A percentile compares a stretch with the other conserved stretches of the same genome.
phyloP scores from a whole-genome alignment of 768 basidiomycete species.

The Polyporus arcularius region DNA sequence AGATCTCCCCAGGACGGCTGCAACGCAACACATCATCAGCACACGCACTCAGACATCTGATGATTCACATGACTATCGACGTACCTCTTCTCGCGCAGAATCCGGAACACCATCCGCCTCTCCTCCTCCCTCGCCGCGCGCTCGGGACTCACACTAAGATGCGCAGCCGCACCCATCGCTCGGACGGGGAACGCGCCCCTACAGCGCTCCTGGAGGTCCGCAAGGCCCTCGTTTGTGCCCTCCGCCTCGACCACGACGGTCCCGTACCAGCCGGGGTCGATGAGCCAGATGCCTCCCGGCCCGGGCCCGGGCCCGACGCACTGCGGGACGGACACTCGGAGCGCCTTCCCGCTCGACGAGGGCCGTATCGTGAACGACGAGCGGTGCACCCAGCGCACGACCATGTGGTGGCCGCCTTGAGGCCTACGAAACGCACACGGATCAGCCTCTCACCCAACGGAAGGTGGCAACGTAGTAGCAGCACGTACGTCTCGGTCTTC shows the following conservation, averaged over 20 bases:
- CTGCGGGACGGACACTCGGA: conserved; percentile 31
- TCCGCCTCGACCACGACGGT: conserved; percentile 83
- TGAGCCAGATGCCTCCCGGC: conserved; percentile 54
- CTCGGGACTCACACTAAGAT: conserved; percentile 14
- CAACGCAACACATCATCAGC: conserved; percentile 8
- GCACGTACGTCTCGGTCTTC: conserved; percentile 76
- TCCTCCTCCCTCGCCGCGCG: conserved; percentile 43
- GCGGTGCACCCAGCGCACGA: conserved; percentile 84
- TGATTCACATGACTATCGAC: conserved; percentile 19
- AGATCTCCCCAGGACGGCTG: conserved; percentile 75
- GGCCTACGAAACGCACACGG: conserved; percentile 47
- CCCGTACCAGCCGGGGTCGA: conserved; percentile 84
- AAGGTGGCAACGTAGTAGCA: neutral
- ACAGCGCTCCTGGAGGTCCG: conserved; percentile 75
- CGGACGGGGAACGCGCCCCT: conserved; percentile 68
- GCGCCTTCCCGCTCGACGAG: conserved; percentile 38
- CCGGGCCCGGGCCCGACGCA: conserved; percentile 36
- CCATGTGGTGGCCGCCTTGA: conserved; percentile 76
- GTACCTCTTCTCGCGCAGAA: conserved; percentile 80
- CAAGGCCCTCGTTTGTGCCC: conserved; percentile 83
- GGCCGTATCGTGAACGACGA: conserved; percentile 73
- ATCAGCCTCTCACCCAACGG: conserved; percentile 10
- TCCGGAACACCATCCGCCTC: conserved; percentile 59
- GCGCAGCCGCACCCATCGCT: conserved; percentile 35
- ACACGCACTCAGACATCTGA: neutral